Evolutionary conservation across 2,329 filamentous ascomycete genomes (phyloP).

Genomic region (Venturia pyrina): DNA sequence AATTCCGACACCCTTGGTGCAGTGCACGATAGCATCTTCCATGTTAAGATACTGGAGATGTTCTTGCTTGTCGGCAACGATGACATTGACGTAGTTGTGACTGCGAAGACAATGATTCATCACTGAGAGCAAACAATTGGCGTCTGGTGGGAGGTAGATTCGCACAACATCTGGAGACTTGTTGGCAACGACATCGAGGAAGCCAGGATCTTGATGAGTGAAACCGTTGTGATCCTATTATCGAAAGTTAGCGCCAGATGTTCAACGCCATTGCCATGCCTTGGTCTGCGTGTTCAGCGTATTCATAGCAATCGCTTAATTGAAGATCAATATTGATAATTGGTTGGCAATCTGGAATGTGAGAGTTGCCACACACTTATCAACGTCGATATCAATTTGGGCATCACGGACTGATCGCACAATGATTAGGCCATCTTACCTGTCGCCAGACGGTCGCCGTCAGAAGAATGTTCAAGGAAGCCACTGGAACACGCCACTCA

Average conservation of each 20-base stretch:
- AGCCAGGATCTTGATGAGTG: conserved; percentile 71
- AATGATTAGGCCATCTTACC: conserved; percentile 3
- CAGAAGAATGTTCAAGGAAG: conserved; percentile 69
- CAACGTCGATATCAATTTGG: not conserved
- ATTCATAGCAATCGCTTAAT: too few species aligned
- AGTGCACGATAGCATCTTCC: conserved; percentile 63
- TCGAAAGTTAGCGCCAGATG: conserved; percentile 20
- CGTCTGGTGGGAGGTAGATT: conserved; percentile 72
- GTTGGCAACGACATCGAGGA: conserved; percentile 70
- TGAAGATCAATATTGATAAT: too few species aligned
- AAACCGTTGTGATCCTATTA: conserved; percentile 78
- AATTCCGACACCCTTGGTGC: conserved; percentile 68
- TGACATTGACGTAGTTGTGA: conserved; percentile 70
- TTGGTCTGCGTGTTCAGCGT: too few species aligned
- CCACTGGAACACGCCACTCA: conserved; percentile 62
- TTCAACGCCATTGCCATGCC: not conserved
- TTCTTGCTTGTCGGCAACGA: conserved; percentile 71
- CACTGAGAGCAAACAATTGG: conserved; percentile 65
- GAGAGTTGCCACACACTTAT: conserved; percentile 32
- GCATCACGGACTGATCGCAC: too few species aligned
- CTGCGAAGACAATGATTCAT: conserved; percentile 68
- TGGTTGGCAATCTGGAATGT: not conserved
- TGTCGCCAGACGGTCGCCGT: conserved; percentile 66
- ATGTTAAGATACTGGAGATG: conserved; percentile 68
- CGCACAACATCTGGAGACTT: conserved; percentile 71